Conservation (phyloP, 116 monocot species). For the Zostera marina region DNA sequence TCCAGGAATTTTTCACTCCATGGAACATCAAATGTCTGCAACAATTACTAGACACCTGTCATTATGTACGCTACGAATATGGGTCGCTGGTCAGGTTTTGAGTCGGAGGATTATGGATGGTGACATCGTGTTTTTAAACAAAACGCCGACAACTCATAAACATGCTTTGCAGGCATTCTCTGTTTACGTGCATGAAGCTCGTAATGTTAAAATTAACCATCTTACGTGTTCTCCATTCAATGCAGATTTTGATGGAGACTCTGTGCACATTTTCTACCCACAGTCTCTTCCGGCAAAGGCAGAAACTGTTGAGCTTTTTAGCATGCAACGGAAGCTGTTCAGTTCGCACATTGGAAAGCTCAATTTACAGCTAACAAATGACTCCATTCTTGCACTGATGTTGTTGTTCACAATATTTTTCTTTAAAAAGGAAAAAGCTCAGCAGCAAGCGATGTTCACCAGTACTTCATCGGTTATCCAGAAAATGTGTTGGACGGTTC, state of each 20-base stretch:
- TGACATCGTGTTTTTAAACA: slow-evolving; percentile 80
- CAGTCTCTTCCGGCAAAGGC: slow-evolving; percentile 85
- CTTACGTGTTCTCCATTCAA: slow-evolving; percentile 78
- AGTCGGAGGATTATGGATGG: slow-evolving; percentile 75
- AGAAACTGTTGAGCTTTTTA: slow-evolving; percentile 66
- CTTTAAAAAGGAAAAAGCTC: slow-evolving; percentile 30
- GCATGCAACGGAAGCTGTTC: slow-evolving; percentile 51
- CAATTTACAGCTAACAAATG: slow-evolving; percentile 59
- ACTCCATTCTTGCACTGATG: slow-evolving; percentile 57
- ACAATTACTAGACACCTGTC: slow-evolving; percentile 45
- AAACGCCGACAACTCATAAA: slow-evolving; percentile 84
- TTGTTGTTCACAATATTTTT: slow-evolving; percentile 21
- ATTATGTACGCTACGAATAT: slow-evolving; percentile 60
- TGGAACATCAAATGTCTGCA: slow-evolving; percentile 51
- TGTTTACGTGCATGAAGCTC: slow-evolving; percentile 66
- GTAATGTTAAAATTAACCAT: slow-evolving; percentile 82
- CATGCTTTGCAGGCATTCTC: slow-evolving; percentile 84
- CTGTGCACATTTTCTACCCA: slow-evolving; percentile 90
- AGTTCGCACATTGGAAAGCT: slow-evolving; percentile 67
- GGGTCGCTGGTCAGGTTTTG: slow-evolving; percentile 67
- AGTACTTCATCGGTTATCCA: too few species aligned
- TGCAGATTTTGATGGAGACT: slow-evolving; percentile 98
- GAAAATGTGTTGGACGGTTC: too few species aligned
- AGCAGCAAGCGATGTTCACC: slow-evolving; percentile 57
- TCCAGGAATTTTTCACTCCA: slow-evolving; percentile 69